Evolutionary conservation across 495 filamentous ascomycete species (phyloP), one percentile per base, ranked within the genome.

Genomic region (Wilcoxina mikolae): DNA sequence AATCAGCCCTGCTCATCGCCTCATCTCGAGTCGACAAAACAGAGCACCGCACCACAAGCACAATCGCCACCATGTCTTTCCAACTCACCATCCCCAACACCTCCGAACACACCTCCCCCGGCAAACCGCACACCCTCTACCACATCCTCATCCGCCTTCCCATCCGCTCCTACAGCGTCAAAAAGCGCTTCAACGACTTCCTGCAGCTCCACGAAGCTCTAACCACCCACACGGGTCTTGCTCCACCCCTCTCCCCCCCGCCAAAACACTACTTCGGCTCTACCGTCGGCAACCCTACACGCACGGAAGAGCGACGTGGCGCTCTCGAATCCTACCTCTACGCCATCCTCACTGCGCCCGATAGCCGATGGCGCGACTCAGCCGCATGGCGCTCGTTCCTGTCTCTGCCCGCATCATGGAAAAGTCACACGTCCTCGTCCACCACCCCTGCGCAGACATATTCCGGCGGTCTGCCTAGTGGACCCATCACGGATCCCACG

Each of bases 131-230:
- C 73, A 96, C 91, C 0, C 71, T 85, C 69, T 98, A 96, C 76
- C 86, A 91, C 73, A 87, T 96, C 68, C 82, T 80, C 29, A 74
- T 95, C 59, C 82, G 85, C 55, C 80, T 90, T 3, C 88, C 91
- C 7, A 79, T 98, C 50, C 84, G 87, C 56, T 87, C 85, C 51
- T 86, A 87, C 66, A 83, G 82, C 64, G 74, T 95, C 56, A 79
- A 82, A 57, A 95, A 95, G 70, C 87, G 91, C 61, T 98, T 95
- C 77, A 89, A 82, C 52, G 93, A 96, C 67, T 96, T 98, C 70
- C 71, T 74, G 44, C 67, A 77, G 56, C 81, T 98, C 54, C 80
- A 98, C 73, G 60, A 67, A n/a, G 60, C 76, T 23, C 78, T 98
- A 7, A 73, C 72, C 60, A 69, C 75, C 54, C 73, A 81, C 60